phyloP scores from a whole-genome alignment of 2,329 filamentous ascomycete species.

The Kalmusia sp. region DNA sequence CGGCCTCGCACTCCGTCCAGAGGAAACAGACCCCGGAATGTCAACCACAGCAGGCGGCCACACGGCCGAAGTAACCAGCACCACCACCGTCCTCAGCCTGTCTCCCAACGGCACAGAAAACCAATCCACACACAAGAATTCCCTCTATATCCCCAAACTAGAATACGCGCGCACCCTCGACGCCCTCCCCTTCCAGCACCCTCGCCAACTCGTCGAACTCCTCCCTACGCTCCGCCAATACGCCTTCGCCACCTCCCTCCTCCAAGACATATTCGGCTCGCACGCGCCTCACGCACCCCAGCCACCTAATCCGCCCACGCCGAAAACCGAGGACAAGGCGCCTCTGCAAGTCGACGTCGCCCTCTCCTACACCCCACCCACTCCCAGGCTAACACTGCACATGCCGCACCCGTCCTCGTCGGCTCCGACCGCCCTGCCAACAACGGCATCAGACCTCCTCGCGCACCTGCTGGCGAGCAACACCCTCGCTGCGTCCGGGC shows the following conservation, averaged over 20 bases:
- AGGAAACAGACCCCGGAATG: slow-evolving; percentile 62
- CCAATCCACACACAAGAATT: slow-evolving; percentile 58
- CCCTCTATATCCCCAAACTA: slow-evolving; percentile 73
- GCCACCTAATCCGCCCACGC: slow-evolving; percentile 37
- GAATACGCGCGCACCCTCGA: slow-evolving; percentile 73
- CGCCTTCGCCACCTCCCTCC: slow-evolving; percentile 70
- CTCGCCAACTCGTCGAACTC: slow-evolving; percentile 75
- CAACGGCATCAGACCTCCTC: slow-evolving; percentile 16
- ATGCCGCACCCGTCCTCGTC: slow-evolving; percentile 33
- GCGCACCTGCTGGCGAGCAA: slow-evolving; percentile 7
- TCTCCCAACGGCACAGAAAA: slow-evolving; percentile 29
- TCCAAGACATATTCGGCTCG: slow-evolving; percentile 65
- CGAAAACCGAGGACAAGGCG: slow-evolving; percentile 13
- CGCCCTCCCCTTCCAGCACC: slow-evolving; percentile 78
- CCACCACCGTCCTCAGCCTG: slow-evolving; percentile 55
- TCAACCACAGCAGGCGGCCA: slow-evolving; percentile 41
- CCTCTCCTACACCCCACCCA: slow-evolving; percentile 40
- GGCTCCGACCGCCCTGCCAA: background rate
- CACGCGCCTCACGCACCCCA: background rate
- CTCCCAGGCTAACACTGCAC: slow-evolving; percentile 39
- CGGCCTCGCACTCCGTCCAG: slow-evolving; percentile 58
- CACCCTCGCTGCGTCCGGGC: slow-evolving; percentile 18
- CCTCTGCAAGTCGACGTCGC: slow-evolving; percentile 37
- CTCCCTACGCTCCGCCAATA: slow-evolving; percentile 78
- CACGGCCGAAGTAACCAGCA: slow-evolving; percentile 60